Conservation (phyloP, 2,329 filamentous ascomycete species). For the Fusarium sp. region DNA sequence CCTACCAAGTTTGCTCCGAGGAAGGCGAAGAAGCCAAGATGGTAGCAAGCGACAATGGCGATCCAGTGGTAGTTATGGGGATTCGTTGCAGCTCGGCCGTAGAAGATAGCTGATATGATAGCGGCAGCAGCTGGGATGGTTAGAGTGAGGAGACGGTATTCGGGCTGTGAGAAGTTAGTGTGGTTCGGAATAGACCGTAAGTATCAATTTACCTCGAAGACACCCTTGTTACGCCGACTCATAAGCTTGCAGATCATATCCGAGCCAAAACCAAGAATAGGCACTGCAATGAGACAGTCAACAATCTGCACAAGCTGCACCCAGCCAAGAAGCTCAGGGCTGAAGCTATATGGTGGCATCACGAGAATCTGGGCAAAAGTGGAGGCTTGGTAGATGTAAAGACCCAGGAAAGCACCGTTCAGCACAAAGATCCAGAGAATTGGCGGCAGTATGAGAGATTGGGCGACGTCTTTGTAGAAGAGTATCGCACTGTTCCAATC, state of each 20-base stretch:
- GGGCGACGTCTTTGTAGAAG: constrained; percentile 3
- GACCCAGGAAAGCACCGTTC: constrained; percentile 17
- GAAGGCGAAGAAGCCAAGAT: constrained; percentile 15
- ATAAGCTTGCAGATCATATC: constrained; percentile 12
- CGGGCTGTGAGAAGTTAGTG: not conserved
- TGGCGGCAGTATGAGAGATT: not conserved
- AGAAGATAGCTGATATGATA: constrained; percentile 7
- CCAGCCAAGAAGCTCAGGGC: not conserved
- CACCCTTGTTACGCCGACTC: constrained; percentile 5
- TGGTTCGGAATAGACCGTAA: accelerated
- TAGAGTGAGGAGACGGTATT: constrained; percentile 6
- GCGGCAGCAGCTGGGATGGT: not conserved
- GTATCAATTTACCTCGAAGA: not conserved
- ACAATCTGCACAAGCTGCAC: constrained; percentile 11
- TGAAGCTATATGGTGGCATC: not conserved
- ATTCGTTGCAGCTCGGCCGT: constrained; percentile 1
- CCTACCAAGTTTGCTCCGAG: constrained; percentile 7
- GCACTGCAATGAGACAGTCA: constrained; percentile 7
- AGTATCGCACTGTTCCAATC: not conserved
- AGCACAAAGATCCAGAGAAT: constrained; percentile 23
- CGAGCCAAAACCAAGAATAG: not conserved
- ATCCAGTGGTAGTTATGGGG: constrained; percentile 20
- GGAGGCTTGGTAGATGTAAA: constrained; percentile 20
- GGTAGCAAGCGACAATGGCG: constrained; percentile 1
- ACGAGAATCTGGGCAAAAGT: constrained; percentile 1